Conservation (phyloP, 768 basidiomycete genomes). For the Amanita brunnescens region DNA sequence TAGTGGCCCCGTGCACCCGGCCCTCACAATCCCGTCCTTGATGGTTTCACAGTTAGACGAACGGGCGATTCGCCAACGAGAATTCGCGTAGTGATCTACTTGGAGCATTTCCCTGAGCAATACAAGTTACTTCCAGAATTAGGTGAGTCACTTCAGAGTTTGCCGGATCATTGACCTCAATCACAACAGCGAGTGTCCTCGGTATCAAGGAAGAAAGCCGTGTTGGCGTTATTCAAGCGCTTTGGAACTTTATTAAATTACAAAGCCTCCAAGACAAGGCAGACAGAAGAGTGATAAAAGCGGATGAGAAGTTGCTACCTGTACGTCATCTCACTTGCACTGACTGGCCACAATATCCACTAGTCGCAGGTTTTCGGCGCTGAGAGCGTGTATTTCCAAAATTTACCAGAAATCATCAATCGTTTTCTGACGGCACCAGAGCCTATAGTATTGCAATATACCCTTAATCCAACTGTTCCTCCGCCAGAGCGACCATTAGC, state of each 20-base stretch:
- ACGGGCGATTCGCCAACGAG: conserved; percentile 74
- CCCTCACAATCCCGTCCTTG: conserved; percentile 51
- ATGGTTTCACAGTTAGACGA: conserved; percentile 81
- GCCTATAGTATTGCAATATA: conserved; percentile 75
- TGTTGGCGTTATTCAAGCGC: conserved; percentile 65
- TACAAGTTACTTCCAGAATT: conserved; percentile 75
- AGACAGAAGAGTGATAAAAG: conserved; percentile 60
- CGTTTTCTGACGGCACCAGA: conserved; percentile 70
- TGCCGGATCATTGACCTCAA: conserved; percentile 2
- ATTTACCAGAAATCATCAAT: conserved; percentile 79
- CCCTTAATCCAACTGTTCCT: conserved; percentile 49
- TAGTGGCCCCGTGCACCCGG: conserved; percentile 60
- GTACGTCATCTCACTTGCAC: conserved; percentile 28
- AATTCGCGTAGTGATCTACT: conserved; percentile 74
- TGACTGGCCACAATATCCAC: neutral
- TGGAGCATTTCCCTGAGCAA: conserved; percentile 83
- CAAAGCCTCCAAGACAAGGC: conserved; percentile 77
- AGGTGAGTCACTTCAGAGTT: conserved; percentile 29
- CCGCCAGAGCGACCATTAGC: conserved; percentile 67
- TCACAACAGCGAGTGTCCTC: conserved; percentile 40
- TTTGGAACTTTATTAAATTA: conserved; percentile 92
- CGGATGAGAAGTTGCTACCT: conserved; percentile 57
- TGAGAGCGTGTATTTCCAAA: conserved; percentile 66
- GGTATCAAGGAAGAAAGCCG: conserved; percentile 82
- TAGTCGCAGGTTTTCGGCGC: conserved; percentile 53